Evolutionary conservation across 768 basidiomycete species (phyloP).

Genomic region (Termitomyces sp.): DNA sequence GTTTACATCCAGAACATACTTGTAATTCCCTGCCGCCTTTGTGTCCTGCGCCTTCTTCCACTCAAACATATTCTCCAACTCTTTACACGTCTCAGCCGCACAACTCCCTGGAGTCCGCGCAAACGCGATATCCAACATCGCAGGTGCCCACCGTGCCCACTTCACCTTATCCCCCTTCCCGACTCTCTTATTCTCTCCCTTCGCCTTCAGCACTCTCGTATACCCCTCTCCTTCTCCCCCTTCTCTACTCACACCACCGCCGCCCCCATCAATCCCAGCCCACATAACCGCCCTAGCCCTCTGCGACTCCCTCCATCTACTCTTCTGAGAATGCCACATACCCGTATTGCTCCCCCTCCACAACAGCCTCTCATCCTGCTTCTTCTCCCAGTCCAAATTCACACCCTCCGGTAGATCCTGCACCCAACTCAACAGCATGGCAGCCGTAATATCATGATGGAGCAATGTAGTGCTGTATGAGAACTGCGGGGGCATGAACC

Average conservation of each 20-base stretch:
- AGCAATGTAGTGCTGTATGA: slow-evolving; percentile 40
- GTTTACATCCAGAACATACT: slow-evolving; percentile 54
- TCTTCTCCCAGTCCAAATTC: slow-evolving; percentile 54
- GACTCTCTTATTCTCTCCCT: slow-evolving; percentile 19
- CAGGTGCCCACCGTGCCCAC: slow-evolving; percentile 32
- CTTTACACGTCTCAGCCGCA: slow-evolving; percentile 32
- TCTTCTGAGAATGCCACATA: slow-evolving; percentile 34
- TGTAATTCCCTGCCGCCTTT: slow-evolving; percentile 43
- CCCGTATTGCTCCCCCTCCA: slow-evolving; percentile 79
- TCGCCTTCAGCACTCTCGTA: slow-evolving; percentile 27
- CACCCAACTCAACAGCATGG: slow-evolving; percentile 41
- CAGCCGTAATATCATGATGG: slow-evolving; percentile 48
- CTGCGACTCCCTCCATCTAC: slow-evolving; percentile 42
- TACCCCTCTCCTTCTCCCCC: slow-evolving; percentile 22
- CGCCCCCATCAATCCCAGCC: slow-evolving; percentile 30
- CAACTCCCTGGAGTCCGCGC: slow-evolving; percentile 30
- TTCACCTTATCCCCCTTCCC: slow-evolving; percentile 24
- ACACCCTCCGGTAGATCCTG: slow-evolving; percentile 30
- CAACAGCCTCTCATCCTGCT: slow-evolving; percentile 47
- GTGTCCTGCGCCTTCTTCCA: slow-evolving; percentile 35
- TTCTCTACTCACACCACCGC: slow-evolving; percentile 18
- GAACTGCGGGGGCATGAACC: slow-evolving; percentile 43
- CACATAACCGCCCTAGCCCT: slow-evolving; percentile 36
- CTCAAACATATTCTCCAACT: slow-evolving; percentile 40
- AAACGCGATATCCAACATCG: slow-evolving; percentile 53